These are phyloP conservation scores for Drechslerella coelobrocha DNA, from an alignment of 2,329 filamentous ascomycete species.

Conservation along the genomic window DNA sequence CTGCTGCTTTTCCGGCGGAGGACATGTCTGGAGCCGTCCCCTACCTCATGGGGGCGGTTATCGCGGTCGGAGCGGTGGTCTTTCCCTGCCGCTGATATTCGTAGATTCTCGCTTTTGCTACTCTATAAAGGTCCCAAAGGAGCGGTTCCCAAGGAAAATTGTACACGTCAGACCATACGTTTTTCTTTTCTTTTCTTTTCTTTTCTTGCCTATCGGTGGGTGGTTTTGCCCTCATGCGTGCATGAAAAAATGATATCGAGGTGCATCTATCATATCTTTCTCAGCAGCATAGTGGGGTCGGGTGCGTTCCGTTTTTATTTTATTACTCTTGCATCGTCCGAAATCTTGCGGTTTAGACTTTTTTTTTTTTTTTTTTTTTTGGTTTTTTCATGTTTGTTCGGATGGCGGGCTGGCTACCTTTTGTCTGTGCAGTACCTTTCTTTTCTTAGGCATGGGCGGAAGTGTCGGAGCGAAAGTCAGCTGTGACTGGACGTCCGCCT, in stretches of 20 bases:
- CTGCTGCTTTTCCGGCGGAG: constrained; percentile 47
- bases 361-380: constrained; percentile 11
- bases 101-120: constrained; percentile 50
- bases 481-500: constrained; percentile 46
- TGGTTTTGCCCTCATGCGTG: not conserved
- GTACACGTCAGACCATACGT: constrained; percentile 48
- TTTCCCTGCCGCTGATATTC: constrained; percentile 29
- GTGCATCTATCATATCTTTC: constrained; percentile 15
- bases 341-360: constrained; percentile 18
- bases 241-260: constrained; percentile 23
- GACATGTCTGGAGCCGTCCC: constrained; percentile 34
- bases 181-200: constrained; percentile 30
- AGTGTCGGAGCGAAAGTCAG: constrained; percentile 26
- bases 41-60: constrained; percentile 41
- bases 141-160: constrained; percentile 49
- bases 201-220: constrained; percentile 21
- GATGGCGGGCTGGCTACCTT: constrained; percentile 32
- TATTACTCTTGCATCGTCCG: constrained; percentile 31
- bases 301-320: not conserved
- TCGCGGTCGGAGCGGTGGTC: constrained; percentile 48
- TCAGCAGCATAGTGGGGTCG: constrained; percentile 4
- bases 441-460: constrained; percentile 46
- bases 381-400: not conserved
- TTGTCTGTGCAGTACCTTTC: constrained; percentile 50
- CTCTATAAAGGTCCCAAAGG: constrained; percentile 50